phyloP scores from a whole-genome alignment of 257 asterid species.

The Agastache rugosa region DNA sequence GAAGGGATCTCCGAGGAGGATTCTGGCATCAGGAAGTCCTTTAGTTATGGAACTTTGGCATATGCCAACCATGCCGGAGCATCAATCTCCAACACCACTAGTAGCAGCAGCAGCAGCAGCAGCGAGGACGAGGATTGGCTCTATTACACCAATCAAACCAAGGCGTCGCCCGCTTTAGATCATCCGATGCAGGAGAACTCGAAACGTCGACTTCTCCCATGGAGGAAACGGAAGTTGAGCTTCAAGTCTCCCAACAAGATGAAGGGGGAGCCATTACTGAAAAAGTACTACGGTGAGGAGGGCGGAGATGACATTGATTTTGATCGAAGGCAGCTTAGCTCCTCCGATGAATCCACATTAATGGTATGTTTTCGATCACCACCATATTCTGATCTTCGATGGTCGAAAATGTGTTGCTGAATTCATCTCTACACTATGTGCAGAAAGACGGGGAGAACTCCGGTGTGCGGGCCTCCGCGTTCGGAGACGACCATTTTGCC shows the following conservation, averaged over 20 bases:
- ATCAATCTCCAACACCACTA: slow-evolving; percentile 40
- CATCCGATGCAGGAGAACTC: slow-evolving; percentile 44
- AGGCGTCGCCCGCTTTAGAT: slow-evolving; percentile 37
- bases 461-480: slow-evolving; percentile 43
- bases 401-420: background rate
- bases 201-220: slow-evolving; percentile 66
- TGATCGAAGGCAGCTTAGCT: slow-evolving; percentile 84
- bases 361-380: slow-evolving; percentile 44
- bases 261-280: slow-evolving; percentile 82
- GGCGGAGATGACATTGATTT: slow-evolving; percentile 94
- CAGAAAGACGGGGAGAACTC: slow-evolving; percentile 46
- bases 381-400: background rate
- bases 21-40: slow-evolving; percentile 48
- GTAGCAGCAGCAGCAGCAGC: slow-evolving; percentile 36
- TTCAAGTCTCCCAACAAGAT: slow-evolving; percentile 70
- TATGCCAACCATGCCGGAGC: slow-evolving; percentile 68
- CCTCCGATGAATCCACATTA: slow-evolving; percentile 69
- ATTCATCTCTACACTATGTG: background rate
- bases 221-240: slow-evolving; percentile 79
- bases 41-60: slow-evolving; percentile 68
- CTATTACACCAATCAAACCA: slow-evolving; percentile 46
- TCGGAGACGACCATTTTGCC: slow-evolving; percentile 77
- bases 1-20: slow-evolving; percentile 52
- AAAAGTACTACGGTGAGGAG: slow-evolving; percentile 70
- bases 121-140: slow-evolving; percentile 73